A percentile compares a stretch with the other conserved stretches of the same genome.
Conservation (phyloP, 1,284 basidiomycete species). For the Ceratobasidium sp. region DNA sequence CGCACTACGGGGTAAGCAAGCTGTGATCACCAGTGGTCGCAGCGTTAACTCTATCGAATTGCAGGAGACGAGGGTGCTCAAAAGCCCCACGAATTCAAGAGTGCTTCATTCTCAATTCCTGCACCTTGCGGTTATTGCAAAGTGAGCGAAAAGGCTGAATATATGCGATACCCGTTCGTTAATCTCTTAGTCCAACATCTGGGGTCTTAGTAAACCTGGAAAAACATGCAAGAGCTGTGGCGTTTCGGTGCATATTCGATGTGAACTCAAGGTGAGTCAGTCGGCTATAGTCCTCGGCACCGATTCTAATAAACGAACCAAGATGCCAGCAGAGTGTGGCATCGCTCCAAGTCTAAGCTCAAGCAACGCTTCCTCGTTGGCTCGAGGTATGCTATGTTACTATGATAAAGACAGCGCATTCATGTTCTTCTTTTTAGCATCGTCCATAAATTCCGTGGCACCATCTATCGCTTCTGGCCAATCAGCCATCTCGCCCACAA, state of each 20-base stretch:
- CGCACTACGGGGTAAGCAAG: constrained; percentile 69
- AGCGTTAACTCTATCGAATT: constrained; percentile 31
- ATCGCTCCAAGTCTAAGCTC: constrained; percentile 1
- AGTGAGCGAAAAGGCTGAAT: constrained; percentile 51
- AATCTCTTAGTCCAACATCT: constrained; percentile 68
- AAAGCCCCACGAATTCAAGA: constrained; percentile 79
- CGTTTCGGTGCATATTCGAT: constrained; percentile 80
- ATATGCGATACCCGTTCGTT: background rate
- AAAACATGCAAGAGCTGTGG: constrained; percentile 81
- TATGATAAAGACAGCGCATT: background rate
- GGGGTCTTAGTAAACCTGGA: constrained; percentile 84
- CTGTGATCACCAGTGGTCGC: constrained; percentile 25
- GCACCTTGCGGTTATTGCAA: constrained; percentile 81
- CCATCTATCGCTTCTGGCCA: background rate
- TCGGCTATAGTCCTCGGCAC: background rate
- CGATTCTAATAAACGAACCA: too few relatives aligned
- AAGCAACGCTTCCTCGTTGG: background rate
- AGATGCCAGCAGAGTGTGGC: constrained; percentile 78
- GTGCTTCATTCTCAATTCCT: constrained; percentile 81
- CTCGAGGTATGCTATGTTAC: background rate
- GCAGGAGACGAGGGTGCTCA: constrained; percentile 74
- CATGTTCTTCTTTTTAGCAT: background rate
- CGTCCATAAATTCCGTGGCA: constrained; percentile 13
- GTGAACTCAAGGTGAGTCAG: constrained; percentile 74
- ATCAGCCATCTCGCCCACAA: constrained; percentile 10